Evolutionary conservation across 2,329 filamentous ascomycete genomes (phyloP), one percentile per base, ranked within the genome.

Genomic region (Sclerotinia borealis): DNA sequence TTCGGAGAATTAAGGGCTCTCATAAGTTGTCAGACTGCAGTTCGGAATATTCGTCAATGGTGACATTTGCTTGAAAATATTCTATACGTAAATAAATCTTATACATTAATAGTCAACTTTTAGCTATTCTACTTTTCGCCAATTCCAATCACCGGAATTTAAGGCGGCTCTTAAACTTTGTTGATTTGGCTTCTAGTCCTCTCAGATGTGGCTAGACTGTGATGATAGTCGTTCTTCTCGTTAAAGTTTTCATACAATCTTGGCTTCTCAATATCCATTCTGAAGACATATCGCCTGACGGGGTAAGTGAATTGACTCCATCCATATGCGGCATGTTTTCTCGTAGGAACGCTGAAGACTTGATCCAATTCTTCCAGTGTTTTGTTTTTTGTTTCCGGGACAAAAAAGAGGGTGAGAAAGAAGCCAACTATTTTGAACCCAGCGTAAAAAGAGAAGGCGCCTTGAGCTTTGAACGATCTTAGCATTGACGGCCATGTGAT

Each of bases 301-400:
- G 55, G 41, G 17, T 63, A 58, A 11, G 51, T 45, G 19, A 63
- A 34, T 49, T 63, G 60, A 13, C 34, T 36, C 27, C 39, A 41
- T 22, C 60, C 60, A 39, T 51, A 58, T 5, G 51, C 60, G 4
- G 60, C 60, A 36, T 61, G 59, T 17, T 54, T 39, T 7, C 59
- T 37, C 7, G 59, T 61, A 41, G 34, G 59, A 11, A 61, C 27
- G 19, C 13, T 34, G 29, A 61, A 61, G 8, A 72, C 69, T 36
- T 70, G 54, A 29, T 74, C 71, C 47, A 74, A 63, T 59, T 74
- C 71, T 51, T 74, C 72, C 1, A 74, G 61, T 36, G 71, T 72
- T 29, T 68, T 63, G n/a, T 72, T 81, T 74, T 86, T 86, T 10
- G 84, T 86, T 72, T 86, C 84, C 1, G 82, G 81, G 6, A 85